Evolutionary conservation across 129 eudicot genomes (phyloP).

Genomic region (Chrysanthemum makinoi): DNA sequence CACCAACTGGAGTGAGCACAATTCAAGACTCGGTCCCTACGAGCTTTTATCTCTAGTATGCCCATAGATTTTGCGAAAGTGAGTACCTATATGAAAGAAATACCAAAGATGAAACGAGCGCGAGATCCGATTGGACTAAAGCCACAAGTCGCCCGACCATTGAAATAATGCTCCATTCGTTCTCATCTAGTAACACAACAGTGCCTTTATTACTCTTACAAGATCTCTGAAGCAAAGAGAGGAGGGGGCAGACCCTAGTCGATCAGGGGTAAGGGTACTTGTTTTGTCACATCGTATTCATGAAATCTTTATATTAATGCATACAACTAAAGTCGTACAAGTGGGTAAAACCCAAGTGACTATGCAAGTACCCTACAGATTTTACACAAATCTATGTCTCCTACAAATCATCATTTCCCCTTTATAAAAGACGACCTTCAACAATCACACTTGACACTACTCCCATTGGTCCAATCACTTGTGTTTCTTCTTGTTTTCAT

Average conservation of each 20-base stretch:
- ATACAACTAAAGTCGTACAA: constrained; percentile 25
- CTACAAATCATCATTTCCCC: constrained; percentile 31
- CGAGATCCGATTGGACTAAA: too few species aligned
- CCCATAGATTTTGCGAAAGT: too few species aligned
- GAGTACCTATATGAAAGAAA: too few species aligned
- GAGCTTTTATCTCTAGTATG: too few species aligned
- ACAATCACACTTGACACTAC: constrained; percentile 20
- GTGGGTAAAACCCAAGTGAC: constrained; percentile 31
- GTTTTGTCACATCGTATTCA: constrained; percentile 40
- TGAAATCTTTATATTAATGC: constrained; percentile 23
- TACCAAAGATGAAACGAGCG: too few species aligned
- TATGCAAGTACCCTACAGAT: constrained; percentile 6
- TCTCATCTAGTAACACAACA: too few species aligned
- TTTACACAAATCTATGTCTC: constrained; percentile 35
- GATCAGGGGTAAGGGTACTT: constrained; percentile 5
- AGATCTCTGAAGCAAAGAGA: not conserved
- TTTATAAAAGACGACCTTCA: constrained; percentile 25
- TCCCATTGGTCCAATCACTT: constrained; percentile 34
- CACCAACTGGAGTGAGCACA: too few species aligned
- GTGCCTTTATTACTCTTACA: not conserved
- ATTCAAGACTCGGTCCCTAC: too few species aligned
- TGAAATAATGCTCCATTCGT: too few species aligned
- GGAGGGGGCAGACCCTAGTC: constrained; percentile 13
- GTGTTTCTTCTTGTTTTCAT: constrained; percentile 34
- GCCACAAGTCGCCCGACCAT: too few species aligned